Conservation (phyloP, 2,329 filamentous ascomycete species). For the Cercospora sp. region DNA sequence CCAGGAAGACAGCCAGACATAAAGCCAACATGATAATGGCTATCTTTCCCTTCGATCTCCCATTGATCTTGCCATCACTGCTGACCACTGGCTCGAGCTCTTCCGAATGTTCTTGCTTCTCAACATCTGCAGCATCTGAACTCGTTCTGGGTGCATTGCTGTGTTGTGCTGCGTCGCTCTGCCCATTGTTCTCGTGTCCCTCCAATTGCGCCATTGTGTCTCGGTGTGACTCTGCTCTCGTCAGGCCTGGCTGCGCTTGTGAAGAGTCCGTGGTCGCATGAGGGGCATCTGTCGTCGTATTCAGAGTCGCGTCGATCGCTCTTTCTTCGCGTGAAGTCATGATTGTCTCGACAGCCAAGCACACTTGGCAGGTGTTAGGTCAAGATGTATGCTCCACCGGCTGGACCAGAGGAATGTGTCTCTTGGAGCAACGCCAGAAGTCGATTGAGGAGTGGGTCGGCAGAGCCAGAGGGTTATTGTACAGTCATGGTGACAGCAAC, state of each 20-base stretch:
- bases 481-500: not conserved
- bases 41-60: conserved; percentile 43
- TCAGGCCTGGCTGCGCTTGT: not conserved
- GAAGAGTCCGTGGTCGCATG: conserved; percentile 1
- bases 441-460: not conserved
- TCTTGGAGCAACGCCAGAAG: not conserved
- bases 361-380: not conserved
- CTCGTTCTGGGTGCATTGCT: conserved; percentile 5
- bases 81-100: conserved; percentile 25
- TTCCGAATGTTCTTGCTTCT: conserved; percentile 23
- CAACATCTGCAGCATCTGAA: conserved; percentile 19
- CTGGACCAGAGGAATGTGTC: conserved; percentile 1
- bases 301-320: not conserved
- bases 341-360: not conserved
- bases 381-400: not conserved
- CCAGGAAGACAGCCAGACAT: conserved; percentile 55
- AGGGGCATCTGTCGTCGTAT: not conserved
- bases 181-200: not conserved
- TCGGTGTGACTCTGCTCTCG: not conserved
- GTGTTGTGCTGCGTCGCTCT: not conserved
- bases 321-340: conserved; percentile 8
- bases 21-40: conserved; percentile 52
- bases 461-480: not conserved
- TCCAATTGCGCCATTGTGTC: not conserved
- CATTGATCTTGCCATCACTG: conserved; percentile 30